Conservation (phyloP, 306 rosid species). For the Cucumis melo region DNA sequence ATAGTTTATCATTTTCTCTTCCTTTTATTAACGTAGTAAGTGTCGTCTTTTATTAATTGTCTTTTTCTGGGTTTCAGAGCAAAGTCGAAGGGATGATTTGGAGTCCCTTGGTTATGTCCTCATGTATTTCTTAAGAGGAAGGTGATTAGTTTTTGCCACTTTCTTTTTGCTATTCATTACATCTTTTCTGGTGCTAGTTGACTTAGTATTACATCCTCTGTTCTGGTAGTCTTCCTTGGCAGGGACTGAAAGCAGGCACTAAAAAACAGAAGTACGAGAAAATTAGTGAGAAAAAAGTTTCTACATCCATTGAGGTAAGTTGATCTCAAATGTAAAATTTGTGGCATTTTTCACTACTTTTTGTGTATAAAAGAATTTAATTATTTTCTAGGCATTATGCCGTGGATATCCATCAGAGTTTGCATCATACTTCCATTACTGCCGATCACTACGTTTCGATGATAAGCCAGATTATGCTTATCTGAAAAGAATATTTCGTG, state of each 20-base stretch:
- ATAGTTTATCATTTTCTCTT: background rate
- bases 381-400: constrained; percentile 67
- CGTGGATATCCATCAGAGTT: constrained; percentile 95
- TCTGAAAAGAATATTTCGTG: constrained; percentile 90
- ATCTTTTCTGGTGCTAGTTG: constrained; percentile 4
- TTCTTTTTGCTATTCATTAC: background rate
- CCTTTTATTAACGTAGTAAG: background rate
- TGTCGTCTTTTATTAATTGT: background rate
- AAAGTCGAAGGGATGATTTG: constrained; percentile 95
- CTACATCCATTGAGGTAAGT: constrained; percentile 82
- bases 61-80: constrained; percentile 38
- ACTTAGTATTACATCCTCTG: constrained; percentile 10
- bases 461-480: constrained; percentile 95
- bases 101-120: constrained; percentile 97
- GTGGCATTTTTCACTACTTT: background rate
- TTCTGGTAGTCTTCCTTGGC: constrained; percentile 86
- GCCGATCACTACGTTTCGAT: constrained; percentile 88
- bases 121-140: constrained; percentile 87
- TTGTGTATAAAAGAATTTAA: constrained; percentile 11
- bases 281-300: constrained; percentile 88
- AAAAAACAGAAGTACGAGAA: constrained; percentile 90
- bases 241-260: constrained; percentile 93
- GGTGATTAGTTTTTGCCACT: constrained; percentile 42
- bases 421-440: constrained; percentile 94
- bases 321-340: background rate